Conservation (phyloP, 805 yeast species). For the Schwanniomyces yamadae region DNA sequence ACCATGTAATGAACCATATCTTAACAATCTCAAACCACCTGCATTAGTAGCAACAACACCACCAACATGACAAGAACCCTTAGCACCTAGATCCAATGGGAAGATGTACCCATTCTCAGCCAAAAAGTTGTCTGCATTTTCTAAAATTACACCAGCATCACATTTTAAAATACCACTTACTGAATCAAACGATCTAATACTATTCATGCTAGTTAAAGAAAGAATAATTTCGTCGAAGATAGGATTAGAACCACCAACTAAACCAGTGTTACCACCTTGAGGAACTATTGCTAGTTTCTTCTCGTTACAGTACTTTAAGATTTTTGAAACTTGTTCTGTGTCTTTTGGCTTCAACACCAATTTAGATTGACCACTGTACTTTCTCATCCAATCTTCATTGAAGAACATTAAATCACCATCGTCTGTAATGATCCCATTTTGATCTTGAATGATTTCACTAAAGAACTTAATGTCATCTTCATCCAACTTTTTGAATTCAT, state of each 20-base stretch:
- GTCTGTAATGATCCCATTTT: slow-evolving; percentile 51
- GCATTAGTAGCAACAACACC: slow-evolving; percentile 96
- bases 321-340: slow-evolving; percentile 71
- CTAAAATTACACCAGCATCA: slow-evolving; percentile 89
- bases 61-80: slow-evolving; percentile 95
- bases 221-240: slow-evolving; percentile 86
- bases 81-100: slow-evolving; percentile 94
- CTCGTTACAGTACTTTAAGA: slow-evolving; percentile 78
- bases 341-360: slow-evolving; percentile 81
- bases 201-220: slow-evolving; percentile 67
- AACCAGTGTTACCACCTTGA: slow-evolving; percentile 96
- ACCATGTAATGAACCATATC: slow-evolving; percentile 93
- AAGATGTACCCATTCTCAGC: slow-evolving; percentile 84
- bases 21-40: slow-evolving; percentile 83
- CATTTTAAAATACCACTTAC: slow-evolving; percentile 83
- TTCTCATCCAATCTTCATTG: slow-evolving; percentile 94
- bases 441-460: slow-evolving; percentile 52
- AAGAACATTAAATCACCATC: slow-evolving; percentile 63
- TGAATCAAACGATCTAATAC: slow-evolving; percentile 76
- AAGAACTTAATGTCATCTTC: slow-evolving; percentile 61
- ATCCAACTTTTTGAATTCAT: slow-evolving; percentile 50
- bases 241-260: slow-evolving; percentile 93
- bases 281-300: slow-evolving; percentile 83
- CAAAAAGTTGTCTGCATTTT: slow-evolving; percentile 74
- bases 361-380: slow-evolving; percentile 83